These are phyloP conservation scores for Trichoderma hamatum DNA, from an alignment of 2,329 filamentous ascomycete genomes.

Conservation along the genomic window DNA sequence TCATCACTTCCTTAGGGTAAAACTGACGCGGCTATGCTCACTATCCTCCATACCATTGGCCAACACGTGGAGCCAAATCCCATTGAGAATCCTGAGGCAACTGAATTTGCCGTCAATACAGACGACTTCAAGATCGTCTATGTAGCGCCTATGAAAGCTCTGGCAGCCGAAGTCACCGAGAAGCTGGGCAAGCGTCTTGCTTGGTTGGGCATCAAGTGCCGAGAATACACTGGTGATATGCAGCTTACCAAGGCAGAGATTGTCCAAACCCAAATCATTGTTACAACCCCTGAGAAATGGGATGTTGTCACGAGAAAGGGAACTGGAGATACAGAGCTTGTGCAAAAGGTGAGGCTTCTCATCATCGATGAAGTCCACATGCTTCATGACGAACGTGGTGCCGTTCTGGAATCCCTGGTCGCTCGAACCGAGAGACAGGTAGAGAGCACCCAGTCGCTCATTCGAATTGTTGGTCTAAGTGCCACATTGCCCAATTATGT, in stretches of 20 bases:
- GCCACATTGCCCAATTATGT: conserved; percentile 96
- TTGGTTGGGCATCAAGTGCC: conserved; percentile 90
- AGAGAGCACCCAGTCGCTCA: conserved; percentile 95
- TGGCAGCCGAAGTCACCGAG: conserved; percentile 93
- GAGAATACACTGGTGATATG: conserved; percentile 98
- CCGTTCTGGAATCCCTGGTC: conserved; percentile 93
- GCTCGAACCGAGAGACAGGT: conserved; percentile 94
- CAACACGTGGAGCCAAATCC: conserved; percentile 84
- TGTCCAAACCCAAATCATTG: conserved; percentile 93
- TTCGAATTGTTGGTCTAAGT: conserved; percentile 92
- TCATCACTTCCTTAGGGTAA: conserved; percentile 66
- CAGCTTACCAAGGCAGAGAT: conserved; percentile 97
- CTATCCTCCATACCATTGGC: conserved; percentile 85
- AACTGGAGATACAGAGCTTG: conserved; percentile 93
- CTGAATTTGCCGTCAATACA: conserved; percentile 77
- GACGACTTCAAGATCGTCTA: conserved; percentile 99
- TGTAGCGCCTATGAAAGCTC: conserved; percentile 97
- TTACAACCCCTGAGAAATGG: conserved; percentile 99
- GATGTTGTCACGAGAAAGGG: conserved; percentile 97
- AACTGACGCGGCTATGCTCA: conserved; percentile 97
- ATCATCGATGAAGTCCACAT: conserved; percentile 99
- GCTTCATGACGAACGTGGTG: conserved; percentile 96
- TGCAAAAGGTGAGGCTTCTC: conserved; percentile 92
- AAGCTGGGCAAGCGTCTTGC: conserved; percentile 89
- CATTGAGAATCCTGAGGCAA: conserved; percentile 69